A percentile compares a stretch with the other conserved stretches of the same genome.
phyloP scores from a whole-genome alignment of 768 basidiomycete genomes.

The Punctularia strigosozonata region DNA sequence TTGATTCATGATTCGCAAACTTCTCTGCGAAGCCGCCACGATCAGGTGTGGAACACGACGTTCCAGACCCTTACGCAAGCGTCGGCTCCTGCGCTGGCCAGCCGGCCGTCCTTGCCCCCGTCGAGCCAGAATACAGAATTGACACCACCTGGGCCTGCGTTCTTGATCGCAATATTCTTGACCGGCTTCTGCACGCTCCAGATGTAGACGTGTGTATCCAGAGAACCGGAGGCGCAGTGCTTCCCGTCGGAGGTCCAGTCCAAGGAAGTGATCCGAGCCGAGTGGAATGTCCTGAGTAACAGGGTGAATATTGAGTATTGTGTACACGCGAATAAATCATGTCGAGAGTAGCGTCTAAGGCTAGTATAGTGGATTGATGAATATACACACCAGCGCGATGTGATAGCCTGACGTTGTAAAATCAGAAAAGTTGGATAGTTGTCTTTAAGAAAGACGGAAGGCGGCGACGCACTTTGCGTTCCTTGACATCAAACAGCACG shows the following conservation, averaged over 20 bases:
- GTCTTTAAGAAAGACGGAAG: background rate
- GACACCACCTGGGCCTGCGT: constrained; percentile 79
- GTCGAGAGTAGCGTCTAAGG: too few species aligned
- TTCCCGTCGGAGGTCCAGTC: constrained; percentile 63
- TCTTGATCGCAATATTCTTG: constrained; percentile 73
- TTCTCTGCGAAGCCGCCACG: background rate
- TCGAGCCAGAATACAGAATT: constrained; percentile 70
- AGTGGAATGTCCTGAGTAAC: too few species aligned
- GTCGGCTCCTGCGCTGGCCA: constrained; percentile 74
- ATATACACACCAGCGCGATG: constrained; percentile 79
- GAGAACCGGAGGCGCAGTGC: constrained; percentile 76
- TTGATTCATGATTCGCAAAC: too few species aligned
- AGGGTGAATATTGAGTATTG: too few species aligned
- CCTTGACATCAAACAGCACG: constrained; percentile 58
- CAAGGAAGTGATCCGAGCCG: constrained; percentile 69
- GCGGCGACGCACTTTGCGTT: constrained; percentile 38
- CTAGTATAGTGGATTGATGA: too few species aligned
- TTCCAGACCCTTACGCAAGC: constrained; percentile 69
- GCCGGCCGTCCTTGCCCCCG: constrained; percentile 31
- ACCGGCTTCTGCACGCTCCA: constrained; percentile 66
- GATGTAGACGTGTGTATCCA: constrained; percentile 89
- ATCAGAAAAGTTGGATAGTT: constrained; percentile 1
- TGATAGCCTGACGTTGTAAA: constrained; percentile 37
- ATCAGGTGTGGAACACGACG: constrained; percentile 28
- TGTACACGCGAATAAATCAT: too few species aligned